These are phyloP conservation scores for Boletellus ananiceps DNA, from an alignment of 768 basidiomycete genomes.

Conservation along the genomic window DNA sequence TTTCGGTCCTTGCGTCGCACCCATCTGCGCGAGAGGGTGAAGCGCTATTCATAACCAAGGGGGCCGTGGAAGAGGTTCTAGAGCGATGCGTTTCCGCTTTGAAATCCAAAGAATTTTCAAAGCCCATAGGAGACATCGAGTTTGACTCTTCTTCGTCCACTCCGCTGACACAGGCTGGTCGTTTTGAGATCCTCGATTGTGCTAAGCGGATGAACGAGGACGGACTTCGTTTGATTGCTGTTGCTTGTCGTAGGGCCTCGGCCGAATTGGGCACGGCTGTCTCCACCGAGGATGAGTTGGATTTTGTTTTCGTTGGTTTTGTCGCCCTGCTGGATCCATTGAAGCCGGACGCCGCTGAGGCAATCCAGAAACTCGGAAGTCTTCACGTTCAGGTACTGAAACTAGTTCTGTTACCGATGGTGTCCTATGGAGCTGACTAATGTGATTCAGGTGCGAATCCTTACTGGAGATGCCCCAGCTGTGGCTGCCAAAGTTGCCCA, in stretches of 20 bases:
- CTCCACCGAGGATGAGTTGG: conserved; percentile 24
- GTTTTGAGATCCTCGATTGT: conserved; percentile 22
- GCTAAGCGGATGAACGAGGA: conserved; percentile 30
- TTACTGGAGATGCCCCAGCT: conserved; percentile 33
- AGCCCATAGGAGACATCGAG: conserved; percentile 6
- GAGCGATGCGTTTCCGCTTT: conserved; percentile 26
- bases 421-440: conserved; percentile 4
- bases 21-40: conserved; percentile 10
- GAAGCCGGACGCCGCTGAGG: conserved; percentile 30
- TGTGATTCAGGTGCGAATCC: conserved; percentile 29
- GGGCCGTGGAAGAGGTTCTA: conserved; percentile 31
- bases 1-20: conserved; percentile 33
- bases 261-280: conserved; percentile 16
- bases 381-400: conserved; percentile 29
- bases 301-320: conserved; percentile 29
- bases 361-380: conserved; percentile 24
- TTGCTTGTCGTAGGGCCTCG: conserved; percentile 21
- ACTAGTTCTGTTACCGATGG: neutral
- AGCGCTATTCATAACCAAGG: conserved; percentile 27
- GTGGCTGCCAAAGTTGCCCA: conserved; percentile 37
- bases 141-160: conserved; percentile 18
- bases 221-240: conserved; percentile 28
- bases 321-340: conserved; percentile 29
- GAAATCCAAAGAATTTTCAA: conserved; percentile 13
- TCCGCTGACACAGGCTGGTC: conserved; percentile 16